phyloP scores from a whole-genome alignment of 2,329 filamentous ascomycete species.

The Madurella fahalii region DNA sequence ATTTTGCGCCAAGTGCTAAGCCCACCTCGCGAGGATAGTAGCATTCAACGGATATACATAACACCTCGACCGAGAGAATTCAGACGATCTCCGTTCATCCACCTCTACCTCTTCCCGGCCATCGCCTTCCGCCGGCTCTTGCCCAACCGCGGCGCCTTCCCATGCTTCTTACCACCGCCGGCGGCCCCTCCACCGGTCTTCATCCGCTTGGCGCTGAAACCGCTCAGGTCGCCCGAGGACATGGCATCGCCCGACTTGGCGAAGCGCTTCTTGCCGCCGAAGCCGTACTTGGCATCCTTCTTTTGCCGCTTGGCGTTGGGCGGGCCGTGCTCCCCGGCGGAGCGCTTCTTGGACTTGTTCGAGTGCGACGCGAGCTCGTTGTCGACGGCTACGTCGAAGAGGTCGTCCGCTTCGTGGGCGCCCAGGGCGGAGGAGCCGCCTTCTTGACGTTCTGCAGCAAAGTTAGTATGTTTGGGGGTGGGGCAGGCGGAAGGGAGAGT shows the following conservation, averaged over 20 bases:
- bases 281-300: constrained; percentile 93
- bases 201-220: constrained; percentile 82
- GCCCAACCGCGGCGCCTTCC: constrained; percentile 40
- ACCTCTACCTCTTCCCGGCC: constrained; percentile 34
- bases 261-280: constrained; percentile 91
- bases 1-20: too few species aligned
- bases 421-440: constrained; percentile 53
- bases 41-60: too few species aligned
- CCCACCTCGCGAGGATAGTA: too few species aligned
- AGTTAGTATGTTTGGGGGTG: constrained; percentile 19
- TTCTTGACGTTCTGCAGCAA: constrained; percentile 61
- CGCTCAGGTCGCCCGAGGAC: constrained; percentile 74
- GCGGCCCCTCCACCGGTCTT: constrained; percentile 49
- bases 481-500: not conserved
- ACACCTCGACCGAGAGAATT: too few species aligned
- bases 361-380: constrained; percentile 43
- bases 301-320: constrained; percentile 75
- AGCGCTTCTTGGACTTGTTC: constrained; percentile 35
- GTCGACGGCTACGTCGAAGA: constrained; percentile 89
- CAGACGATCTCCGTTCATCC: too few species aligned
- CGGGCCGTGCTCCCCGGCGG: constrained; percentile 38
- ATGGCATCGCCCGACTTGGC: constrained; percentile 84
- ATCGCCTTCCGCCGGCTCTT: constrained; percentile 50
- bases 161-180: constrained; percentile 34
- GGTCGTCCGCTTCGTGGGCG: constrained; percentile 76